These are phyloP conservation scores for Paecilomyces formosus DNA, from an alignment of 2,329 filamentous ascomycete species.

Conservation along the genomic window DNA sequence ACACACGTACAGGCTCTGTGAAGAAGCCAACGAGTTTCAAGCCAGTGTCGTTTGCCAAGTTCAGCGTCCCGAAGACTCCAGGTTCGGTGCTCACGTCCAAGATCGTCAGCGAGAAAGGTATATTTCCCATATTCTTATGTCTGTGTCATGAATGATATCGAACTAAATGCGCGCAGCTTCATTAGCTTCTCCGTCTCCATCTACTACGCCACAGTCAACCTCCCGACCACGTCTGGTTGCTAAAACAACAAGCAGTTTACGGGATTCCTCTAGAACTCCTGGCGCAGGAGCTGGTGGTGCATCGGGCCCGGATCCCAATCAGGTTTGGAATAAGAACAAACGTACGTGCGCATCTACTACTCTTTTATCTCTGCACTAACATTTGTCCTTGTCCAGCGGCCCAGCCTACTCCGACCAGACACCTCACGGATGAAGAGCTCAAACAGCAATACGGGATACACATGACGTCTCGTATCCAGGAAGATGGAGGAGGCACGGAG, in stretches of 20 bases:
- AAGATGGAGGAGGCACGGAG: constrained; percentile 55
- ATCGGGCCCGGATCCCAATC: constrained; percentile 56
- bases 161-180: constrained; percentile 18
- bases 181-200: constrained; percentile 29
- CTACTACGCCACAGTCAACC: constrained; percentile 34
- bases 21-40: constrained; percentile 59
- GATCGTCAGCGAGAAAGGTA: constrained; percentile 48
- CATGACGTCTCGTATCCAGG: constrained; percentile 56
- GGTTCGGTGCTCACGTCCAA: constrained; percentile 45
- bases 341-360: constrained; percentile 33
- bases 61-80: constrained; percentile 56
- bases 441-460: constrained; percentile 64
- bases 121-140: constrained; percentile 5
- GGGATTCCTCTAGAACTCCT: constrained; percentile 44
- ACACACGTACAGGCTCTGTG: constrained; percentile 41
- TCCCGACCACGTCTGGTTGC: constrained; percentile 56
- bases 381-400: constrained; percentile 31
- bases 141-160: not conserved
- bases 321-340: constrained; percentile 64
- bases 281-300: constrained; percentile 38
- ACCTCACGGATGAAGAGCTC: constrained; percentile 60
- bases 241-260: constrained; percentile 50
- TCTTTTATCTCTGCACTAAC: constrained; percentile 11
- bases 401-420: constrained; percentile 51
- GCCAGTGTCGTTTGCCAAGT: constrained; percentile 60